Evolutionary conservation across 345 rosid genomes (phyloP).

Genomic region (Eucalyptus cladocalyx): DNA sequence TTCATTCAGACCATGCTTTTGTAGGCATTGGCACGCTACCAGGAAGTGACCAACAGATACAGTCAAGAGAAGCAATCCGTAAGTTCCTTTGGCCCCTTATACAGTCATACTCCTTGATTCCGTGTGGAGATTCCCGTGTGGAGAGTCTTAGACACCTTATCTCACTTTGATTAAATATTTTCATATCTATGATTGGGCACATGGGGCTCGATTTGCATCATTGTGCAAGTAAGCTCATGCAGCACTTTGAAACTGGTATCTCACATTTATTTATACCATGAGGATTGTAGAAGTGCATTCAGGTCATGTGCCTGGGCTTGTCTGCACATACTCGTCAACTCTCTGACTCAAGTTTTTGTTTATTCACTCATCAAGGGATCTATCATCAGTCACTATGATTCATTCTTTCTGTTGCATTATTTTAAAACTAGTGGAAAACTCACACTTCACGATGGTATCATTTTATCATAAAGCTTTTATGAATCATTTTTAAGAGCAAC

Average conservation of each 20-base stretch:
- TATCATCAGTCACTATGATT: neutral
- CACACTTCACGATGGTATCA: neutral
- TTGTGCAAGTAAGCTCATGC: neutral
- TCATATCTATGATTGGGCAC: neutral
- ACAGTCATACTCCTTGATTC: neutral
- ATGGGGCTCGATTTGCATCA: neutral
- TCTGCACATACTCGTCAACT: neutral
- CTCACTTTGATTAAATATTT: neutral
- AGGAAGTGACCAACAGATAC: slow-evolving; percentile 90
- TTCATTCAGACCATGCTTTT: neutral
- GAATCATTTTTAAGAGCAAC: neutral
- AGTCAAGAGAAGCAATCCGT: slow-evolving; percentile 89
- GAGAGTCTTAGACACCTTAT: neutral
- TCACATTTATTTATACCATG: neutral
- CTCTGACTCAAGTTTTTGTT: neutral
- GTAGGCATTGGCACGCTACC: slow-evolving; percentile 94
- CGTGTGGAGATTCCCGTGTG: neutral
- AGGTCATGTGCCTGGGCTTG: neutral
- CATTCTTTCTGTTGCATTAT: neutral
- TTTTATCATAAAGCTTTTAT: too few species aligned
- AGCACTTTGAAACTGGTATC: neutral
- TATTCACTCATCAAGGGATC: neutral
- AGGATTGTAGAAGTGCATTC: neutral
- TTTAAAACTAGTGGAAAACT: neutral
- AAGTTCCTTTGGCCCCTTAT: slow-evolving; percentile 5